A percentile compares a stretch with the other conserved stretches of the same genome.
phyloP scores from a whole-genome alignment of 345 rosid species.

The Lumnitzera racemosa region DNA sequence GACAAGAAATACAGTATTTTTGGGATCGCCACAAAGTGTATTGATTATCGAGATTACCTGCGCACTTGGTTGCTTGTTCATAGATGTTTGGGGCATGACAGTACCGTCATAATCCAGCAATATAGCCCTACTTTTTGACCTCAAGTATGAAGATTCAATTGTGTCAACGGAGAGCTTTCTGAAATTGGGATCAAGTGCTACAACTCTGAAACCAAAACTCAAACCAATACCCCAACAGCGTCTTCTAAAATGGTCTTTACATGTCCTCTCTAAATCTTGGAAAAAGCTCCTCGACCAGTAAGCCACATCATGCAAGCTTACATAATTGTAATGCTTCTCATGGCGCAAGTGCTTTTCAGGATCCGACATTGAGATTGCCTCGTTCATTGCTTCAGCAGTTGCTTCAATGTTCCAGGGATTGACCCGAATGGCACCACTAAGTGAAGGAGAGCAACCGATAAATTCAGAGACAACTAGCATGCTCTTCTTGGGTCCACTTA shows the following conservation, averaged over 20 bases:
- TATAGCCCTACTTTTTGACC: conserved; percentile 56
- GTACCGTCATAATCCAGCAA: conserved; percentile 72
- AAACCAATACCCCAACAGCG: conserved; percentile 73
- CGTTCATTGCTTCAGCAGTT: conserved; percentile 70
- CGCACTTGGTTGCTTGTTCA: conserved; percentile 51
- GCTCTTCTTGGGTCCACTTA: conserved; percentile 47
- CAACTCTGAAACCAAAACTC: conserved; percentile 71
- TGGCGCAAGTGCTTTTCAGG: conserved; percentile 73
- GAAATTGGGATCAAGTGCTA: conserved; percentile 68
- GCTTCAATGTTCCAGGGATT: conserved; percentile 72
- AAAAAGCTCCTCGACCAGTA: conserved; percentile 72
- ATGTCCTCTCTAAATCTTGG: conserved; percentile 69
- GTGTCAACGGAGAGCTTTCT: conserved; percentile 46
- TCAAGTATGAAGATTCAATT: conserved; percentile 44
- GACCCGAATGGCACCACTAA: conserved; percentile 69
- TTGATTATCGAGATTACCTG: conserved; percentile 47
- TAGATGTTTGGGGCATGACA: conserved; percentile 58
- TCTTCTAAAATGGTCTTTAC: conserved; percentile 65
- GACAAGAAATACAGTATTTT: conserved; percentile 52
- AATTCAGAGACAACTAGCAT: conserved; percentile 74
- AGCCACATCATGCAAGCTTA: conserved; percentile 66
- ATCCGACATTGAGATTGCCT: conserved; percentile 55
- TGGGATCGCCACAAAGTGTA: conserved; percentile 41
- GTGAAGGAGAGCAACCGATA: conserved; percentile 83
- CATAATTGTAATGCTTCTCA: conserved; percentile 88